phyloP scores from a whole-genome alignment of 1,284 basidiomycete genomes.

The Cryptococcus wingfieldii region DNA sequence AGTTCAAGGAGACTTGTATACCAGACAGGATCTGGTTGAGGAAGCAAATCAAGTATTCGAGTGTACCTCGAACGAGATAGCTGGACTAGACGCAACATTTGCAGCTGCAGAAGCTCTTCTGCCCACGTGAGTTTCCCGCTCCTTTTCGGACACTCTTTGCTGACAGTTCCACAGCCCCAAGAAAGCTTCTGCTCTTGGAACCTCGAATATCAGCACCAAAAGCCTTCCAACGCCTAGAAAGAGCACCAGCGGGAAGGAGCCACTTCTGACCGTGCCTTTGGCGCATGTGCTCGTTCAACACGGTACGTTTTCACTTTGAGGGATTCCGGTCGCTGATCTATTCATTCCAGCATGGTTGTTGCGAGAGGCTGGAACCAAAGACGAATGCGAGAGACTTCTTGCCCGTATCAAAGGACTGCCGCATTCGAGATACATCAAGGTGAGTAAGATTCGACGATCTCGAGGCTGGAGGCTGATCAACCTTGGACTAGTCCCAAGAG shows the following conservation, averaged over 20 bases:
- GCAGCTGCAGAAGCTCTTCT: conserved; percentile 29
- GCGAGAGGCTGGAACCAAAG: conserved; percentile 57
- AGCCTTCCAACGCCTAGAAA: conserved; percentile 5
- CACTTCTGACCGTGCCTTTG: conserved; percentile 63
- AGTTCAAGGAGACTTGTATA: conserved; percentile 54
- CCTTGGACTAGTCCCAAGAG: conserved; percentile 60
- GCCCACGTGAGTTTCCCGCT: conserved; percentile 20
- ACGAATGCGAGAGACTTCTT: conserved; percentile 56
- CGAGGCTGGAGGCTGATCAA: too few species aligned
- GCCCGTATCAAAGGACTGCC: conserved; percentile 50
- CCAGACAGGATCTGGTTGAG: conserved; percentile 54
- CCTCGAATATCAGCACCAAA: conserved; percentile 42
- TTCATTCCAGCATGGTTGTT: conserved; percentile 63
- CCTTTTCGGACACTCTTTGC: conserved; percentile 47
- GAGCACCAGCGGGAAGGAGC: conserved; percentile 52
- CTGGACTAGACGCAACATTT: conserved; percentile 35
- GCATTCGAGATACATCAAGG: conserved; percentile 22
- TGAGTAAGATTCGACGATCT: conserved; percentile 24
- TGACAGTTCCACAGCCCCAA: conserved; percentile 10
- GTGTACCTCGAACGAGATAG: conserved; percentile 31
- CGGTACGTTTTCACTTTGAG: conserved; percentile 51
- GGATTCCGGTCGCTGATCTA: not conserved
- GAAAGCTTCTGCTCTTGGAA: conserved; percentile 10
- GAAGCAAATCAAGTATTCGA: conserved; percentile 52
- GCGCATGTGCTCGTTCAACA: conserved; percentile 67